Percentiles rank a stretch among this genome's conserved stretches.
phyloP scores from a whole-genome alignment of 441 rosid species.

The Francoa sonchifolia region DNA sequence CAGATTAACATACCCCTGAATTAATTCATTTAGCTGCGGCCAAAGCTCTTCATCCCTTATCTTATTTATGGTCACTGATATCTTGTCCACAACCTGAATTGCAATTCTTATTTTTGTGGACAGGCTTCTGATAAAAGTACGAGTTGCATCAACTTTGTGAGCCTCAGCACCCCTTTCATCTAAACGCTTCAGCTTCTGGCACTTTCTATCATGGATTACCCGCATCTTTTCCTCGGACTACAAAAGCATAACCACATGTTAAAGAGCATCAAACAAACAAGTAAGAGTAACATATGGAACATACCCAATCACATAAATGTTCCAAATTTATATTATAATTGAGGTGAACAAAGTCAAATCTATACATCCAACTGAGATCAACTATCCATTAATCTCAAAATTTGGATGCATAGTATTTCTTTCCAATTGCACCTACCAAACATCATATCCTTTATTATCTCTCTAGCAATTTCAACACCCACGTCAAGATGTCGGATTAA shows the following conservation, averaged over 20 bases:
- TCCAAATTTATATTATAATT: too few relatives aligned
- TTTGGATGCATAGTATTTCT: too few relatives aligned
- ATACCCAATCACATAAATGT: background rate
- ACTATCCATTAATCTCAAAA: too few relatives aligned
- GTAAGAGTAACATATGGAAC: background rate
- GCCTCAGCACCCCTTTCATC: slow-evolving; percentile 78
- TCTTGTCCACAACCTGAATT: slow-evolving; percentile 78
- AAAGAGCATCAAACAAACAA: slow-evolving; percentile 1
- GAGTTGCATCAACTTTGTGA: slow-evolving; percentile 46
- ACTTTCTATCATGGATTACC: slow-evolving; percentile 55
- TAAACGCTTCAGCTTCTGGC: slow-evolving; percentile 53
- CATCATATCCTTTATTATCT: too few relatives aligned
- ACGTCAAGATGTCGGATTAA: too few relatives aligned
- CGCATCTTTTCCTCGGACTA: slow-evolving; percentile 93
- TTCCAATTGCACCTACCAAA: too few relatives aligned
- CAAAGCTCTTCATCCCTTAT: slow-evolving; percentile 92
- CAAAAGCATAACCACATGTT: slow-evolving; percentile 6
- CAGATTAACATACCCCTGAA: slow-evolving; percentile 56
- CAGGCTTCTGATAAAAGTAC: slow-evolving; percentile 37
- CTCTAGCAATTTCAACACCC: too few relatives aligned
- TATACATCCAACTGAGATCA: too few relatives aligned
- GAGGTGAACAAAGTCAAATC: too few relatives aligned
- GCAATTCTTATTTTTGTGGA: slow-evolving; percentile 81
- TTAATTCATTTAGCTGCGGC: slow-evolving; percentile 78
- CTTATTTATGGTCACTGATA: slow-evolving; percentile 70